These are phyloP conservation scores for Diutina mesorugosa DNA, from an alignment of 1,139 yeast genomes.

Conservation along the genomic window DNA sequence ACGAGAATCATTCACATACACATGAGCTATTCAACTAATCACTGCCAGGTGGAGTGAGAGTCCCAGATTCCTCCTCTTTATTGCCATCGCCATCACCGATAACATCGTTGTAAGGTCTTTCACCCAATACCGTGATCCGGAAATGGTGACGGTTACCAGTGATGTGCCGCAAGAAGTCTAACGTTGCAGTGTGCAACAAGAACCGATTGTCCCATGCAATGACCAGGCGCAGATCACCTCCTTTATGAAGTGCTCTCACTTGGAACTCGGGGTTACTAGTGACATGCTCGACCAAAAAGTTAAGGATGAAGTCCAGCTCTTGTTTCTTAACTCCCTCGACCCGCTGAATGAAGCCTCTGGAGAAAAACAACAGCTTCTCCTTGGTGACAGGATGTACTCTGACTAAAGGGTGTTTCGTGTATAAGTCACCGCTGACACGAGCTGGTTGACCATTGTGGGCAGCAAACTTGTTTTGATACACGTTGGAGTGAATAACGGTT, in stretches of 20 bases:
- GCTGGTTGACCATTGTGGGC: conserved; percentile 1
- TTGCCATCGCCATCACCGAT: conserved; percentile 1
- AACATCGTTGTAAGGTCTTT: background rate
- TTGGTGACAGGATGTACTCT: conserved; percentile 2
- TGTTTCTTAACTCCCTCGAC: background rate
- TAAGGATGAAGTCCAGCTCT: background rate
- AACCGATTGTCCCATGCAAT: conserved; percentile 2
- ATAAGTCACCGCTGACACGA: background rate
- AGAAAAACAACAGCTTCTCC: background rate
- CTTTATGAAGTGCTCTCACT: background rate
- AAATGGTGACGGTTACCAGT: background rate
- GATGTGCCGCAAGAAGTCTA: background rate
- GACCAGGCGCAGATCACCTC: background rate
- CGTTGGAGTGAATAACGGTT: background rate
- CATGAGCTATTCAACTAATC: background rate
- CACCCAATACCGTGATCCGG: conserved; percentile 1
- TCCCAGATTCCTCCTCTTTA: background rate
- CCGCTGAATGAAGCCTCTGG: background rate
- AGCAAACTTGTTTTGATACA: background rate
- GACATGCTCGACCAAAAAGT: conserved; percentile 1
- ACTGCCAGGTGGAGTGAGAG: background rate
- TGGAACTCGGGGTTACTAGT: background rate
- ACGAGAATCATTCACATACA: background rate
- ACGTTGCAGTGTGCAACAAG: background rate
- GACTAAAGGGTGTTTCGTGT: conserved; percentile 1